Base-by-base conservation (phyloP, 2,329 filamentous ascomycete species). In the Escovopsis sp. region DNA sequence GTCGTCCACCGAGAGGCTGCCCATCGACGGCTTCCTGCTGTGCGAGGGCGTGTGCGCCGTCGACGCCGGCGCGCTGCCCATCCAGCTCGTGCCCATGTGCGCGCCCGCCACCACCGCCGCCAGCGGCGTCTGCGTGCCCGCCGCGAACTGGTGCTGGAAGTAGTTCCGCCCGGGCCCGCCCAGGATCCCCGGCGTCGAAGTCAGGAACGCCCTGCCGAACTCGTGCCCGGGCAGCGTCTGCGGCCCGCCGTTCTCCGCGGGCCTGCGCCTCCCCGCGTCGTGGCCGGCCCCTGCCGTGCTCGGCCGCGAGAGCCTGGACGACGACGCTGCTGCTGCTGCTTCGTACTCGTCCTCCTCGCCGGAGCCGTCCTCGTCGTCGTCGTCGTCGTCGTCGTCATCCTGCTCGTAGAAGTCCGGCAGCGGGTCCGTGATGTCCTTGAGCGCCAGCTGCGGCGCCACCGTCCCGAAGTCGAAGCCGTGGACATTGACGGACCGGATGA, bases 371-470 rank as follows among this genome's bases (percentile, higher is more conserved):
- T 53, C 64, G 3, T 62, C 64, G 3, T 66, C 64, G 3, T 62
- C 64, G 3, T 66, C 64, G 2, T 70, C 68, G 3, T 65, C 68
- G 11, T 77, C 72, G 32, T 78, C 67, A 24, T 83, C 77, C 51
- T 84, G 79, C 52, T 95, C 91, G 66, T 98, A 98, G 57, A 98
- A 98, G 54, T 98, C 91, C 1, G 87, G 81, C 44, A 96, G 72
- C 2, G 91, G 91, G 58, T 98, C 88, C 52, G 89, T 93, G 46
- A 98, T 88, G 60, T 96, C 91, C 63, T 95, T 96, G 54, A 98
- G 80, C 57, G 93, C 86, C 35, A 98, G 74, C 51, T 84, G 75
- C 2, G 91, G 91, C 33, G 84, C 71, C 39, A 89, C 78, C 25
- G 70, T 76, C 38, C 91, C 91, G 59, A 98, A 95, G 48, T 89